Base-by-base conservation (phyloP, 495 filamentous ascomycete genomes). In the Talaromyces proteolyticus region DNA sequence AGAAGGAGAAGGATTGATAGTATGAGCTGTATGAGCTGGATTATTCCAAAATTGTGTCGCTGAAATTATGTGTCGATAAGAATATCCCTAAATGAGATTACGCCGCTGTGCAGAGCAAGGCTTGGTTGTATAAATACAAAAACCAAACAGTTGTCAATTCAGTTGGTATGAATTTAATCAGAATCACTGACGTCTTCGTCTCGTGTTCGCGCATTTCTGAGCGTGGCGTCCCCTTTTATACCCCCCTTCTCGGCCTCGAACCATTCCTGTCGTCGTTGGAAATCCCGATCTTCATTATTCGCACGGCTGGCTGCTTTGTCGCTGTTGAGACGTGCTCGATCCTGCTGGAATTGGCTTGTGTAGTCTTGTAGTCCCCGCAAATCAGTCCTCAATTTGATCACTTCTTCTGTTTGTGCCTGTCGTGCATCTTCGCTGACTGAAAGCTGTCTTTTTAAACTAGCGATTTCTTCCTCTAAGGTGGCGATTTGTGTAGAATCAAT, bases 231-330 rank as follows among this genome's bases (percentile, higher is more conserved):
- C 0, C 72, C 72, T 51, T 68, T 75, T 48, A 60, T 61, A 10
- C 72, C 72, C 50, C 67, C 69, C 49, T 71, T 73, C 55, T 73
- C 72, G 6, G 67, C 70, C 14, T 69, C 67, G 46, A 75, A 67
- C 70, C 70, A 75, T 16, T 67, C 70, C 55, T 73, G 62, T 36
- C 72, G 63, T 29, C 58, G 60, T 29, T 63, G 63, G 4, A 57
- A 55, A 42, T 68, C 69, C 18, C 61, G 69, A 24, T 65, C 67
- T 46, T 73, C 69, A 47, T 70, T 73, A 52, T 63, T 67, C 46
- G 68, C 70, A 54, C 65, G 65, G 3, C 65, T 64, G 39, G 57
- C 52, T 36, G 67, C 52, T 50, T 65, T 70, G 34, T 69, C 62
- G 29, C 50, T 57, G 38, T 68, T 65, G 19, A 63, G 56, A 16